A percentile compares a stretch with the other conserved stretches of the same genome.
Evolutionary conservation across 2,329 filamentous ascomycete species (phyloP).

Genomic region (Colletotrichum graminicola): DNA sequence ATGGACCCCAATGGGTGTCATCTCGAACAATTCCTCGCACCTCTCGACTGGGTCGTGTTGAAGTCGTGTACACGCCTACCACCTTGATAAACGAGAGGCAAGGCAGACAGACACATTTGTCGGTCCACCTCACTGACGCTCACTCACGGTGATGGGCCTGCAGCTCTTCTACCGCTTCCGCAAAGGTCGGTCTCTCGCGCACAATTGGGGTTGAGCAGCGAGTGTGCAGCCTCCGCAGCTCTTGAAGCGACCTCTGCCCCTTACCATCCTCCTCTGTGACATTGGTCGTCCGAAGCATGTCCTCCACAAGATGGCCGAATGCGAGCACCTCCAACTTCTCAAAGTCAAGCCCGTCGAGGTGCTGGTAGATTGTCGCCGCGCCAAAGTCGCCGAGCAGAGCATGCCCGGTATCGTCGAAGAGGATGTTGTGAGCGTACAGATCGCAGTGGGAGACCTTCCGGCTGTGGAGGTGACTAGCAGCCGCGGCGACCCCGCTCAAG

Average conservation of each 20-base stretch:
- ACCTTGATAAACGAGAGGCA: too few species aligned
- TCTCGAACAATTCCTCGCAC: not conserved
- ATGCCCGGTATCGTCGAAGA: conserved; percentile 55
- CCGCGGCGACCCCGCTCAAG: conserved; percentile 56
- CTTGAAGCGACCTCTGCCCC: conserved; percentile 33
- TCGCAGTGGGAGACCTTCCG: conserved; percentile 60
- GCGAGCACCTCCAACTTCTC: conserved; percentile 62
- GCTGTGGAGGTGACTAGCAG: conserved; percentile 58
- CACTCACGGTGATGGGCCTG: not conserved
- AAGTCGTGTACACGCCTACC: not conserved
- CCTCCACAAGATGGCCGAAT: conserved; percentile 61
- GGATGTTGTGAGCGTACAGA: conserved; percentile 62
- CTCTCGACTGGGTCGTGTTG: not conserved
- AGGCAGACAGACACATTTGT: not conserved
- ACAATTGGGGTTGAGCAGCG: conserved; percentile 47
- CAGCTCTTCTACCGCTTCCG: conserved; percentile 44
- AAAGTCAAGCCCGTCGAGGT: conserved; percentile 45
- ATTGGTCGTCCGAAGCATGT: conserved; percentile 54
- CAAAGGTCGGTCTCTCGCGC: conserved; percentile 50
- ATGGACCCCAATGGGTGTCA: not conserved
- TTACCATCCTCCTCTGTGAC: conserved; percentile 16
- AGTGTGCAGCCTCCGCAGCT: conserved; percentile 47
- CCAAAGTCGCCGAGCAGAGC: conserved; percentile 62
- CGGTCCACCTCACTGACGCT: not conserved
- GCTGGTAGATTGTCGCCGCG: conserved; percentile 59